phyloP scores from a whole-genome alignment of 805 yeast species.

The Wickerhamia fluorescens region DNA sequence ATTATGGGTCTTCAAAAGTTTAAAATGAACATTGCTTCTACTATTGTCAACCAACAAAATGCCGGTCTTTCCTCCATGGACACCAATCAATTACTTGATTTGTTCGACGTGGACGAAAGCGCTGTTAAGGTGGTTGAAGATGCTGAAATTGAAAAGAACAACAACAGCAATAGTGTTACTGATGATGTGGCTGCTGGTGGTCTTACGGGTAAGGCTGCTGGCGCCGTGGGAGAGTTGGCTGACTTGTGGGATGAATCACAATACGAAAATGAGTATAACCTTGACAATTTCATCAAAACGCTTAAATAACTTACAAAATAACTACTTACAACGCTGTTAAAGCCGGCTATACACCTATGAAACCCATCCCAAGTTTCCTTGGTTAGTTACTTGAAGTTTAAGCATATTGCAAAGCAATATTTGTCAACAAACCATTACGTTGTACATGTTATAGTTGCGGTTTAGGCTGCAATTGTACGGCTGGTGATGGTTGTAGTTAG shows the following conservation, averaged over 20 bases:
- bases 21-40: constrained; percentile 94
- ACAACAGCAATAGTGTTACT: constrained; percentile 11
- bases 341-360: too few species aligned
- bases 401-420: constrained; percentile 2
- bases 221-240: constrained; percentile 80
- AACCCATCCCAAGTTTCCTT: constrained; percentile 1
- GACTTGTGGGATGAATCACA: constrained; percentile 96
- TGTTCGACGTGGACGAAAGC: constrained; percentile 71
- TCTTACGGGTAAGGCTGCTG: constrained; percentile 66
- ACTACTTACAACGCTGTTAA: too few species aligned
- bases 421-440: too few species aligned
- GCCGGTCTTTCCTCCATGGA: constrained; percentile 96
- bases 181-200: constrained; percentile 78
- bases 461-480: too few species aligned
- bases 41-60: constrained; percentile 94
- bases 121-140: constrained; percentile 26
- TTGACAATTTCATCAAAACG: constrained; percentile 85
- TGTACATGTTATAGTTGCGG: too few species aligned
- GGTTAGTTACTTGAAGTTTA: background rate
- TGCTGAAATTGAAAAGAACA: constrained; percentile 28
- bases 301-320: constrained; percentile 33
- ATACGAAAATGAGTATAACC: constrained; percentile 93
- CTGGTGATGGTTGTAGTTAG: too few species aligned
- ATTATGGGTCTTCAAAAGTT: constrained; percentile 97
- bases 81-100: constrained; percentile 84